Base-by-base conservation (phyloP, 345 rosid species). In the Psidium friedrichsthalianum region DNA sequence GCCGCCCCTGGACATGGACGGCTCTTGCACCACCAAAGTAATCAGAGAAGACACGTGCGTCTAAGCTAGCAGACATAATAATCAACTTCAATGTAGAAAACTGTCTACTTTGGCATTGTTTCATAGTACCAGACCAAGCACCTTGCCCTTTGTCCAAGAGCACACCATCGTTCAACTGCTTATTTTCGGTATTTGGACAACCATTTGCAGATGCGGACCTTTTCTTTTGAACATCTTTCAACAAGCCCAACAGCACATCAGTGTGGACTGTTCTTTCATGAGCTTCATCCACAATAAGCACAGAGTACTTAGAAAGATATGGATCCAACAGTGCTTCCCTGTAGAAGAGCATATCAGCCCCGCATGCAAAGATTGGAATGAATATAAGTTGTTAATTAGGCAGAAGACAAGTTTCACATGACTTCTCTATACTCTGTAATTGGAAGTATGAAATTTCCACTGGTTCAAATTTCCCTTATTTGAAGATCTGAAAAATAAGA, bases 31-130 rank as follows among this genome's bases (percentile, higher is more conserved):
- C 93, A 86, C 94, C 96, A 82, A 92, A 94, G 90, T 97, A 95
- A 56, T 93, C 94, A 1, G 97, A 95, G 88, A 95, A 97, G 86
- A 91, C 90, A 51, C 93, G 95, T 25, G 98, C 98, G 89, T 97
- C 98, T 90, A 97, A 94, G 88, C 98, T 97, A n/a, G 99, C 98
- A 90, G 99, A 97, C 98, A 97, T 97, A 74, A 97, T 88, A 55
- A 97, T 90, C 86, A 97, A 84, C 94, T 95, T 97, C 90, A 97
- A 87, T 20, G 96, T 96, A 84, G 93, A 88, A 11, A 90, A 55
- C 78, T 91, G 91, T 58, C 87, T 89, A 54, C 93, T 93, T 84
- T 88, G 93, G 86, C 86, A 84, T 85, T 91, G 94, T 90, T 87
- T 94, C 82, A 89, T 86, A 59, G 56, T 86, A 88, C 89, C 85